These are phyloP conservation scores for Epichloe elymi DNA, from an alignment of 2,329 filamentous ascomycete genomes.

Conservation along the genomic window DNA sequence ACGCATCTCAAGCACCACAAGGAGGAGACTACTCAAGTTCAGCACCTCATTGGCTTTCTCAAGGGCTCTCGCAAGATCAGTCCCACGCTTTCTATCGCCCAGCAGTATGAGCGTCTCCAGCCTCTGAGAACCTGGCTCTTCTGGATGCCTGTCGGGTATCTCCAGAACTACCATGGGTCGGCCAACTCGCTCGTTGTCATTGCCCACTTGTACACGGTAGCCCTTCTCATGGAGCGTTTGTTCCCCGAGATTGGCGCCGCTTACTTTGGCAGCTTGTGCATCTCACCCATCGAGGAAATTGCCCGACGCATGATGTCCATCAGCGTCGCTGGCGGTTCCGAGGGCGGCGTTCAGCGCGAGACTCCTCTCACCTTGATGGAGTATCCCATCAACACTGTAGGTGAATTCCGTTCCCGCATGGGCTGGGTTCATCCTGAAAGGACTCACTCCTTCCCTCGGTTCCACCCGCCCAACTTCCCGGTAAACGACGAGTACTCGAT, in stretches of 20 bases:
- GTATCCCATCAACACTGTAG: conserved; percentile 55
- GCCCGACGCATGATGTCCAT: conserved; percentile 59
- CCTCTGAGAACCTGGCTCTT: conserved; percentile 87
- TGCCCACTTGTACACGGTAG: conserved; percentile 82
- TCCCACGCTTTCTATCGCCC: conserved; percentile 56
- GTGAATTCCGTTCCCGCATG: conserved; percentile 56
- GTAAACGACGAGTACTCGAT: conserved; percentile 32
- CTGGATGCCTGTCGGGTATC: conserved; percentile 78
- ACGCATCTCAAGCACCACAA: conserved; percentile 53
- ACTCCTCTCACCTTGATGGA: conserved; percentile 57
- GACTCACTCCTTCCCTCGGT: conserved; percentile 48
- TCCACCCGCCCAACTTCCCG: conserved; percentile 42
- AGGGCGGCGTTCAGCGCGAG: conserved; percentile 36
- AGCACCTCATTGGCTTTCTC: conserved; percentile 59
- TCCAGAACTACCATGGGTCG: conserved; percentile 65
- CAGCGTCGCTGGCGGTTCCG: conserved; percentile 44
- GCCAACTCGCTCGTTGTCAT: conserved; percentile 70
- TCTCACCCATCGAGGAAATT: conserved; percentile 77
- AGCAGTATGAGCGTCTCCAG: conserved; percentile 84
- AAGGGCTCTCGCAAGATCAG: conserved; percentile 59
- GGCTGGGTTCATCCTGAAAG: conserved; percentile 50
- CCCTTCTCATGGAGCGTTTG: conserved; percentile 75
- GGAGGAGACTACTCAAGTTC: conserved; percentile 55
- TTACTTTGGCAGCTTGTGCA: conserved; percentile 71
- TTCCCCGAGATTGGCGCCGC: conserved; percentile 85